Evolutionary conservation across 2,329 filamentous ascomycete species (phyloP).

Genomic region (Colletotrichum sp.): DNA sequence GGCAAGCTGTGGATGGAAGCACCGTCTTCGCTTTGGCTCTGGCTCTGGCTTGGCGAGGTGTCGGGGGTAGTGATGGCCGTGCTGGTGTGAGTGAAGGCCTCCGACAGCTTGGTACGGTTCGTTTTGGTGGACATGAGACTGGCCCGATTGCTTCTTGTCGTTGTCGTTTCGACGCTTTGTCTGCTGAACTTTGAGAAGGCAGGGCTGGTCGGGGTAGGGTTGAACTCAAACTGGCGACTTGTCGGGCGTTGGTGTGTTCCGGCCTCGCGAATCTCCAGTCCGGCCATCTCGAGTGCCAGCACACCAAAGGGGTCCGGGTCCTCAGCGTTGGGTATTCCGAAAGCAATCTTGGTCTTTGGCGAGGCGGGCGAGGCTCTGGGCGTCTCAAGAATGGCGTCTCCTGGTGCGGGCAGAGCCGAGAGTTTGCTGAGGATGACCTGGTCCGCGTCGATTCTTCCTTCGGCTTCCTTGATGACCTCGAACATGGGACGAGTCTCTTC

Average conservation of each 20-base stretch:
- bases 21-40: constrained; percentile 60
- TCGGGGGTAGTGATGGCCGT: constrained; percentile 52
- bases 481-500: constrained; percentile 67
- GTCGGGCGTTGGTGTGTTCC: constrained; percentile 75
- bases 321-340: constrained; percentile 79
- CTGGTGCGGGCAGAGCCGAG: constrained; percentile 72
- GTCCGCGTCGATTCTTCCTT: constrained; percentile 81
- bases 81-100: constrained; percentile 69
- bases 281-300: constrained; percentile 86
- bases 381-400: constrained; percentile 68
- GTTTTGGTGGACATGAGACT: constrained; percentile 78
- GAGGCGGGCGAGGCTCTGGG: constrained; percentile 36
- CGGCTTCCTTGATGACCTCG: constrained; percentile 86
- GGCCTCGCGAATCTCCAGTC: constrained; percentile 89
- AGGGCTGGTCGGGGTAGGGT: constrained; percentile 77
- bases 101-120: constrained; percentile 73
- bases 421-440: constrained; percentile 67
- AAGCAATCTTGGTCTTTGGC: constrained; percentile 47
- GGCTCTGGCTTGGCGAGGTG: constrained; percentile 59
- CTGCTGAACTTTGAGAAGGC: constrained; percentile 63
- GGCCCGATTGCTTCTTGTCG: constrained; percentile 66
- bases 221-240: constrained; percentile 84
- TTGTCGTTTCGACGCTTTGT: constrained; percentile 71
- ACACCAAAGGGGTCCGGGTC: constrained; percentile 95
- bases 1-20: constrained; percentile 46